Conservation (phyloP, 192 early-diverging fungal genomes). For the Spinellus fusiger region DNA sequence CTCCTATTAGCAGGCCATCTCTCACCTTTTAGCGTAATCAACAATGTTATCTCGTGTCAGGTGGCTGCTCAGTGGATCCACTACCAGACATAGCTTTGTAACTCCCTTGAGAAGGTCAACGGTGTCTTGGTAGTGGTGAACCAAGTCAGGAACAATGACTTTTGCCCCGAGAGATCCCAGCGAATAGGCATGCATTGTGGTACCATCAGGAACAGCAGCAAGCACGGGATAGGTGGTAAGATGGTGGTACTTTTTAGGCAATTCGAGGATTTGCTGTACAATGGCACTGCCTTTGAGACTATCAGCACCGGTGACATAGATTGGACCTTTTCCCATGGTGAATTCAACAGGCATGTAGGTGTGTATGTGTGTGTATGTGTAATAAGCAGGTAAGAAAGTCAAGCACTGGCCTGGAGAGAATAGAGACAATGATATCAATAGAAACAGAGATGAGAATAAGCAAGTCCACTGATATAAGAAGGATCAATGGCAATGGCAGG, state of each 20-base stretch:
- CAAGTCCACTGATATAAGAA: no score
- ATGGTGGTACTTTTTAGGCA: slow-evolving; percentile 23
- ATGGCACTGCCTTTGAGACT: slow-evolving; percentile 33
- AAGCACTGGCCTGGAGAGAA: no score
- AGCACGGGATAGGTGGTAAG: slow-evolving; percentile 19
- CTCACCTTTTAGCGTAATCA: slow-evolving; percentile 27
- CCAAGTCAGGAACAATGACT: slow-evolving; percentile 24
- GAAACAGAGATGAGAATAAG: no score
- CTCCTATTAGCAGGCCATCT: background rate
- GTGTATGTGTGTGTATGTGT: no score
- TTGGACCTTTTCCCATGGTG: slow-evolving; percentile 28
- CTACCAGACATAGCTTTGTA: slow-evolving; percentile 25
- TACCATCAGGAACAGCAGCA: slow-evolving; percentile 27
- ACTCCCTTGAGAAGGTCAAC: slow-evolving; percentile 25
- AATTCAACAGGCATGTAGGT: no score
- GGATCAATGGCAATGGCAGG: no score
- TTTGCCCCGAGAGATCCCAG: slow-evolving; percentile 22
- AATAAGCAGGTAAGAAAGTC: no score
- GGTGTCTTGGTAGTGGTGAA: slow-evolving; percentile 12
- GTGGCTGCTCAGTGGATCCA: slow-evolving; percentile 33
- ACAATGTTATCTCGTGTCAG: slow-evolving; percentile 23
- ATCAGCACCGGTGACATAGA: slow-evolving; percentile 35
- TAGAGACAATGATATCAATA: no score
- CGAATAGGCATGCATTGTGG: slow-evolving; percentile 15
- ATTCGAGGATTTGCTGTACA: slow-evolving; percentile 25